A percentile compares a stretch with the other conserved stretches of the same genome.
Conservation (phyloP, 1,284 basidiomycete genomes). For the Stygiomarasmius scandens region DNA sequence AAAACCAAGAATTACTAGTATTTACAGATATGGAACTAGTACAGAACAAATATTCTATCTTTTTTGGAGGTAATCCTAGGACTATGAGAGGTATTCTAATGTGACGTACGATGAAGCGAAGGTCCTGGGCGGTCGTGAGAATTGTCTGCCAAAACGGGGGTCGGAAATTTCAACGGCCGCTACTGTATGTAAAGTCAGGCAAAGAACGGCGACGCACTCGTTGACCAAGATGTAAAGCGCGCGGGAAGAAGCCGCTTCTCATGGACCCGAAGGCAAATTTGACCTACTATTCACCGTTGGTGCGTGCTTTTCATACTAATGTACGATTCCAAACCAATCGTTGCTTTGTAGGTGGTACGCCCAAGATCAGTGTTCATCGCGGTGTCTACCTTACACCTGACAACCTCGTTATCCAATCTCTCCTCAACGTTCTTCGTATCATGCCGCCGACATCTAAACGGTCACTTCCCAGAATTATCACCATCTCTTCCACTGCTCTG, state of each 20-base stretch:
- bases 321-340: too few relatives aligned
- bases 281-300: constrained; percentile 56
- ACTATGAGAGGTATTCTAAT: too few relatives aligned
- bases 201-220: constrained; percentile 54
- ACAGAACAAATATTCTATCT: too few relatives aligned
- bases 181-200: constrained; percentile 32
- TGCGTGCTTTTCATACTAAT: constrained; percentile 27
- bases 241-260: constrained; percentile 42
- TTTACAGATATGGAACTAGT: too few relatives aligned
- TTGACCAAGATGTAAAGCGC: constrained; percentile 42
- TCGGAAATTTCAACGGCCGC: too few relatives aligned
- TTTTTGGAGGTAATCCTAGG: too few relatives aligned
- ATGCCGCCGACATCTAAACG: constrained; percentile 34
- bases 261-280: constrained; percentile 26
- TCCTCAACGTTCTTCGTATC: constrained; percentile 51
- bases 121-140: too few relatives aligned
- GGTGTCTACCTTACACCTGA: constrained; percentile 47
- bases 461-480: constrained; percentile 50
- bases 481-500: constrained; percentile 55
- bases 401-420: constrained; percentile 52
- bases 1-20: too few relatives aligned
- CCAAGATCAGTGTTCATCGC: constrained; percentile 41
- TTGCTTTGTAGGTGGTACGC: constrained; percentile 49
- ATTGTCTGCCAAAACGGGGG: too few relatives aligned
- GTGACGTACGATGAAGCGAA: too few relatives aligned